Evolutionary conservation across 768 basidiomycete species (phyloP), one percentile per base, ranked within the genome.

Genomic region (Tremella yokohamensis): DNA sequence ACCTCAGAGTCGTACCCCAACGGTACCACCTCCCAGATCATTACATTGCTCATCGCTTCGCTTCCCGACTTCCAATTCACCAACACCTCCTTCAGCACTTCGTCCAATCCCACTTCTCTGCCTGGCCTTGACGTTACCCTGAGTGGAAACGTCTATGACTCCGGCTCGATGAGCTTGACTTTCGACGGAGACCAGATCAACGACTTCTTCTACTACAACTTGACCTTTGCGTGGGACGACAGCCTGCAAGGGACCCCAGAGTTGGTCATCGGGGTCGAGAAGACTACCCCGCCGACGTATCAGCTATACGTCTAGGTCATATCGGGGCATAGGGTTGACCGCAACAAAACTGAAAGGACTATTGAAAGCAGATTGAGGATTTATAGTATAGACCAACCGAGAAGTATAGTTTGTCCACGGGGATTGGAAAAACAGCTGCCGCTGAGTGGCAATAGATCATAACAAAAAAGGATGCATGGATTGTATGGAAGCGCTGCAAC

Each of bases 41-140:
- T 64, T 19, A 18, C 20, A 6, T 34, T 64, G 25, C 56, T n/a
- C 26, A 56, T 64, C 29, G 42, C 49, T 16, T 52, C 47, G 20
- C 24, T 60, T 0, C 62, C 62, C 3, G n/a, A 34, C 50, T 44
- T 42, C n/a, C 60, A 61, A 19, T 34, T 61, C 19, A 34, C 44
- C 37, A 29, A 22, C 18, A 25, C 22, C 7, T 25, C 49, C 11
- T 61, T 61, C 29, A 34, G 6, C 11, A 24, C 29, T 20, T 29
- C 20, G 13, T 22, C 3, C 16, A 16, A 56, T n/a, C 29, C 29
- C 29, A 34, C 29, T 34, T 56, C 54, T 12, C 47, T 64, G 1
- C 62, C 62, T 9, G 62, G 59, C 3, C 56, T 64, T 6, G 58
- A 64, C 22, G 37, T 64, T 42, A 1, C 37, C 0, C 40, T 61